Evolutionary conservation across 441 rosid species (phyloP).

Genomic region (Macaranga tanarius): DNA sequence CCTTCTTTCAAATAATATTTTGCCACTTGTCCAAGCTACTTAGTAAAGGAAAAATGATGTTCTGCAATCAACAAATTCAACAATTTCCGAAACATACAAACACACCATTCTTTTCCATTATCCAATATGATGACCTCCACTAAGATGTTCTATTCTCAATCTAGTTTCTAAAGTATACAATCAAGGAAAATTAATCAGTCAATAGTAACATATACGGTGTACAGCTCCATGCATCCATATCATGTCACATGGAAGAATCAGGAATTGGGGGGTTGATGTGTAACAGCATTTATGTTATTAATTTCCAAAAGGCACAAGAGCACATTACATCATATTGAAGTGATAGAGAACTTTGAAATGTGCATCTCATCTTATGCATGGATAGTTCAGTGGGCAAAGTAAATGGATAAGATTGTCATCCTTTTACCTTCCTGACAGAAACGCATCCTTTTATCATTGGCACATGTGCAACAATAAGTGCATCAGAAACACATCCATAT

Average conservation of each 20-base stretch:
- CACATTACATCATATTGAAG: neutral
- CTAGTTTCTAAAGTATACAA: neutral
- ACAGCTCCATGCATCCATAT: neutral
- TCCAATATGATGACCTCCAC: too few species aligned
- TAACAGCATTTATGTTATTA: too few species aligned
- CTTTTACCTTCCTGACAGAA: neutral
- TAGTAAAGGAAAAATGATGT: neutral
- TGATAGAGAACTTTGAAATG: slow-evolving; percentile 1
- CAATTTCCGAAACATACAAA: neutral
- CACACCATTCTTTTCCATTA: neutral
- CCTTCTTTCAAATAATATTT: neutral
- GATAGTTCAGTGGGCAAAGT: slow-evolving; percentile 4
- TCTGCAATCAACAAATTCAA: neutral
- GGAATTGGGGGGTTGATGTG: neutral
- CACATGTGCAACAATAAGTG: neutral
- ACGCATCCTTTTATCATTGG: too few species aligned
- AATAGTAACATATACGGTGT: neutral
- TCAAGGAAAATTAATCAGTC: neutral
- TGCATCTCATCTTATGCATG: slow-evolving; percentile 2
- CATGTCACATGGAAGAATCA: neutral
- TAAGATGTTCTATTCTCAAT: neutral
- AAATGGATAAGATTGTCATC: slow-evolving; percentile 1
- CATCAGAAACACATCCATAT: neutral
- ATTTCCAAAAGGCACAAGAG: neutral
- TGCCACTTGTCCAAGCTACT: slow-evolving; percentile 3